phyloP scores from a whole-genome alignment of 441 rosid species.

The Pelargonium myrrhifolium region DNA sequence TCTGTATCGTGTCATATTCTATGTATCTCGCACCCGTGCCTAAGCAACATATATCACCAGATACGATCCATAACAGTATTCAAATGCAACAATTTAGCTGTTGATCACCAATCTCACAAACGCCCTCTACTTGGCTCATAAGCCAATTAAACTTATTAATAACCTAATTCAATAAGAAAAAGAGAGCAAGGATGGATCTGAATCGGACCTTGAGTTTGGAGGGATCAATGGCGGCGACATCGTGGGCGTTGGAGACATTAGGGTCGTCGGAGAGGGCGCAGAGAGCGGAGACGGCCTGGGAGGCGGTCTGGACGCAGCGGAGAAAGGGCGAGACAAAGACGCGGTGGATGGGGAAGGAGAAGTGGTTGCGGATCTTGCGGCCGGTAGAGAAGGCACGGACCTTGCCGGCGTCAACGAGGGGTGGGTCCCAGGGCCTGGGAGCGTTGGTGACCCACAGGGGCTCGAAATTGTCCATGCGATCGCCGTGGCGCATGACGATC shows the following conservation, averaged over 20 bases:
- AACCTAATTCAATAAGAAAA: not conserved
- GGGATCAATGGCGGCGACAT: conserved; percentile 35
- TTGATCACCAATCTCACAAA: too few relatives aligned
- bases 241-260: conserved; percentile 29
- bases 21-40: too few relatives aligned
- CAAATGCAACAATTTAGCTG: too few relatives aligned
- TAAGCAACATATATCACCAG: too few relatives aligned
- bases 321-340: conserved; percentile 79
- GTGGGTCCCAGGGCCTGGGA: conserved; percentile 18
- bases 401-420: conserved; percentile 11
- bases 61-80: too few relatives aligned
- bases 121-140: too few relatives aligned
- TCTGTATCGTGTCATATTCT: too few relatives aligned
- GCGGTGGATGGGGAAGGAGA: conserved; percentile 64
- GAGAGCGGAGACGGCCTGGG: conserved; percentile 50
- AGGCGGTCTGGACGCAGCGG: conserved; percentile 83
- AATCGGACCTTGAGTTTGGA: conserved; percentile 57
- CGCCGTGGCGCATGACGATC: conserved; percentile 20
- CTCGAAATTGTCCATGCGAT: conserved; percentile 19
- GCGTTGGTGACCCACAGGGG: conserved; percentile 13
- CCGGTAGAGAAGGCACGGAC: conserved; percentile 12
- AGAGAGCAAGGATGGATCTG: not conserved
- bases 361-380: conserved; percentile 31
- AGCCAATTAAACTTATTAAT: not conserved
- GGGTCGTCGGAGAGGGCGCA: conserved; percentile 36